Conservation (phyloP, 2,329 filamentous ascomycete genomes). For the Fusarium kyushuense region DNA sequence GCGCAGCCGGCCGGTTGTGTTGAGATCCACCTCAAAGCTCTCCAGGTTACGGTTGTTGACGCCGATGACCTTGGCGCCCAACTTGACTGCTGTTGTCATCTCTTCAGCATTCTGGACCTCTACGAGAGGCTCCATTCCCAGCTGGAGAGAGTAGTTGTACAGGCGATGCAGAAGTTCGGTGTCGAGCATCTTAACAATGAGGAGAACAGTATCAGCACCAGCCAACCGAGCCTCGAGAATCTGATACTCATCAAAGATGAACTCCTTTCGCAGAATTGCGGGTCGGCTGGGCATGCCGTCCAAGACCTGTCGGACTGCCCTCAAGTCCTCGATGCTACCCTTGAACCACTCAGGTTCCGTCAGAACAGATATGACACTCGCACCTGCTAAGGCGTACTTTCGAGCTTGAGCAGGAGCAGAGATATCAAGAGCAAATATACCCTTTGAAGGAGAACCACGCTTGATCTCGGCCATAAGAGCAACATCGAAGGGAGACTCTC, state of each 20-base stretch:
- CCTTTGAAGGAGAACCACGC: conserved; percentile 94
- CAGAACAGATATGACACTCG: conserved; percentile 97
- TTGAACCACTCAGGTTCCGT: conserved; percentile 99
- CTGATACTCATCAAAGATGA: conserved; percentile 98
- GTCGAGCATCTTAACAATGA: conserved; percentile 99
- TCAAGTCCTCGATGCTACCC: conserved; percentile 93
- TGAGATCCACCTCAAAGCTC: conserved; percentile 95
- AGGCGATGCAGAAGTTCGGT: conserved; percentile 77
- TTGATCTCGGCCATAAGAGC: conserved; percentile 98
- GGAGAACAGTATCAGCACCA: conserved; percentile 91
- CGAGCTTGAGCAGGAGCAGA: conserved; percentile 91
- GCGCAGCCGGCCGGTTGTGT: conserved; percentile 89
- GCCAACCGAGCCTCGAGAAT: conserved; percentile 94
- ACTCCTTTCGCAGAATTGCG: conserved; percentile 93
- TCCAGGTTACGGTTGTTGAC: conserved; percentile 98
- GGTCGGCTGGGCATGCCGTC: conserved; percentile 92
- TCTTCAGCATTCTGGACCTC: conserved; percentile 96
- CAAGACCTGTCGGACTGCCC: conserved; percentile 87
- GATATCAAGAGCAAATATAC: conserved; percentile 87
- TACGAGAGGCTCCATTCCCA: conserved; percentile 97
- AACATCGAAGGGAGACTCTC: conserved; percentile 86
- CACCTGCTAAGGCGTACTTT: conserved; percentile 92
- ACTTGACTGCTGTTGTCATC: conserved; percentile 86
- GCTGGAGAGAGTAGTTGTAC: conserved; percentile 87
- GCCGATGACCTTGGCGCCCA: conserved; percentile 92